These are phyloP conservation scores for Erysimum cheiri DNA, from an alignment of 441 rosid genomes.

Conservation along the genomic window DNA sequence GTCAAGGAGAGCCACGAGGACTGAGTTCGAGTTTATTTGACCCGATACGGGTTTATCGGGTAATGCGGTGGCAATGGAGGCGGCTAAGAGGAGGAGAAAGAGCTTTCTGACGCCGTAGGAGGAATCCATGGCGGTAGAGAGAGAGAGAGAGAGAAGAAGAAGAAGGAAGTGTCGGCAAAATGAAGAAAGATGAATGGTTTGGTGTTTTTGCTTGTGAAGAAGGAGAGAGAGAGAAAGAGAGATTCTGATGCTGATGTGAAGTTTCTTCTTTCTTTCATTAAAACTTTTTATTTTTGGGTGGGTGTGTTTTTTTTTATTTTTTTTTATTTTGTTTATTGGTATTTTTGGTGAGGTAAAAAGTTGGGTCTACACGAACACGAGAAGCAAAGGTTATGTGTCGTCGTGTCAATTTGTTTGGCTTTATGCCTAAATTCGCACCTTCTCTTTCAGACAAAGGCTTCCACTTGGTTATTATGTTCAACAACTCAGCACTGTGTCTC, in stretches of 20 bases:
- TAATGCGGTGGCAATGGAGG: constrained; percentile 53
- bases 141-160: constrained; percentile 24
- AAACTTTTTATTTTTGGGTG: background rate
- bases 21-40: constrained; percentile 72
- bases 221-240: constrained; percentile 24
- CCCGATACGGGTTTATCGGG: constrained; percentile 45
- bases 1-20: constrained; percentile 72
- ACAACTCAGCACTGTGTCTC: constrained; percentile 32
- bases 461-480: constrained; percentile 22
- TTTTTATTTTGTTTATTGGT: background rate
- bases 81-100: constrained; percentile 32
- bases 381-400: constrained; percentile 23
- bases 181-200: constrained; percentile 32
- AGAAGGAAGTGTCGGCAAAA: constrained; percentile 41
- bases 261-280: constrained; percentile 36
- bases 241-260: constrained; percentile 44
- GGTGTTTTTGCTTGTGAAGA: constrained; percentile 25
- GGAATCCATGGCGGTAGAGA: constrained; percentile 59
- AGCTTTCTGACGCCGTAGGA: constrained; percentile 44
- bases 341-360: constrained; percentile 13
- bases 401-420: constrained; percentile 19
- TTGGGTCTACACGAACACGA: constrained; percentile 23
- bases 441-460: background rate
- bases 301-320: constrained; percentile 31
- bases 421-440: constrained; percentile 21